Evolutionary conservation across 225 moss, liverwort and hornwort species (phyloP).

Genomic region (Straminergon stramineum): DNA sequence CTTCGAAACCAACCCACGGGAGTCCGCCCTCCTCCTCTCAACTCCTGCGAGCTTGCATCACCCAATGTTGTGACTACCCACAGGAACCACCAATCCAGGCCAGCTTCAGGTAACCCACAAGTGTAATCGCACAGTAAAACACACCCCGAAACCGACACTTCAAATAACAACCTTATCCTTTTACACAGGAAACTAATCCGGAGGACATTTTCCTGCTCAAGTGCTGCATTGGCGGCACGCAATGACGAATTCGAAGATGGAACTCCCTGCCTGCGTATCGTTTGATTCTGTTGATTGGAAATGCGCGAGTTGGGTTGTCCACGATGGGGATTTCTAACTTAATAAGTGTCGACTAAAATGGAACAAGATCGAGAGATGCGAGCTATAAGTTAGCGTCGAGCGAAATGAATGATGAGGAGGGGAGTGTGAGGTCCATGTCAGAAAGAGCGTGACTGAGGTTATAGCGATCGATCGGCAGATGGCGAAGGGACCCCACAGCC

Average conservation of each 20-base stretch:
- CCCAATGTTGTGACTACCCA: background rate
- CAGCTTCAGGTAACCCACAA: background rate
- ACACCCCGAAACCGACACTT: background rate
- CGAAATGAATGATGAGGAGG: background rate
- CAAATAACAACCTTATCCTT: conserved; percentile 21
- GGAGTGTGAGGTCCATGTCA: conserved; percentile 23
- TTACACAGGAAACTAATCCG: background rate
- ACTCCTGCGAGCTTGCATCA: conserved; percentile 8
- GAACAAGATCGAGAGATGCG: background rate
- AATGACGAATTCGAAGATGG: background rate
- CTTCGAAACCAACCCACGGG: background rate
- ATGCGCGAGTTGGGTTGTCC: background rate
- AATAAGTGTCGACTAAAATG: background rate
- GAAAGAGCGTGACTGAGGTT: background rate
- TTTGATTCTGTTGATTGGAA: background rate
- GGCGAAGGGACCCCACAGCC: background rate
- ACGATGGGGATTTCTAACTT: background rate
- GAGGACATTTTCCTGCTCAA: background rate
- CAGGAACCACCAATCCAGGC: background rate
- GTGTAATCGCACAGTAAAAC: background rate
- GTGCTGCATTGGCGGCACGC: background rate
- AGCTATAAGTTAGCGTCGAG: no score
- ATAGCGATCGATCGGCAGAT: background rate
- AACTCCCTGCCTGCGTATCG: background rate
- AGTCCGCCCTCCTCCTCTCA: background rate